Evolutionary conservation across 768 basidiomycete species (phyloP).

Genomic region (Terana coerulea): DNA sequence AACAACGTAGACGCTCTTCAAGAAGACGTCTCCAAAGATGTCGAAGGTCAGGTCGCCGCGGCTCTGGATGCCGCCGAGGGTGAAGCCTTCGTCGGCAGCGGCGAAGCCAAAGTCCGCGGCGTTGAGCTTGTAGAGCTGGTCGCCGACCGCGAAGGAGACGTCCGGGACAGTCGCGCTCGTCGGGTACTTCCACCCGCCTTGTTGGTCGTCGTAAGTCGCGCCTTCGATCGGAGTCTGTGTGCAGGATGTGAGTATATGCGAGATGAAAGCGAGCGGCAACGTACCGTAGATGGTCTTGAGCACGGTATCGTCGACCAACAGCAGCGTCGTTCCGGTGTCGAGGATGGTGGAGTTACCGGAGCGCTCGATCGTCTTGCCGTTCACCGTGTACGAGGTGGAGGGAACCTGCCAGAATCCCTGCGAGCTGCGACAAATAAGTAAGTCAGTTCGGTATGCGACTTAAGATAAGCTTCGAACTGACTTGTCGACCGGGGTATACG

Average conservation of each 20-base stretch:
- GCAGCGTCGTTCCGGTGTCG: slow-evolving; percentile 34
- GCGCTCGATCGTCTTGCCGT: slow-evolving; percentile 24
- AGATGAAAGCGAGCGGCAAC: slow-evolving; percentile 9
- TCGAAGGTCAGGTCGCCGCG: slow-evolving; percentile 28
- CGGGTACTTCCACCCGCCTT: slow-evolving; percentile 37
- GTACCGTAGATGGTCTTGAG: slow-evolving; percentile 30
- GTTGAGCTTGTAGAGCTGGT: slow-evolving; percentile 25
- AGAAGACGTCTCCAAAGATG: slow-evolving; percentile 32
- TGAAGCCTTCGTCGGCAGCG: slow-evolving; percentile 25
- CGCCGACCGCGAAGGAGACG: slow-evolving; percentile 32
- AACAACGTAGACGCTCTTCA: slow-evolving; percentile 31
- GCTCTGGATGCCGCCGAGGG: slow-evolving; percentile 28
- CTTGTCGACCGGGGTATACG: slow-evolving; percentile 25
- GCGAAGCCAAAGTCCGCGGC: slow-evolving; percentile 23
- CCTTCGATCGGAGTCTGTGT: slow-evolving; percentile 31
- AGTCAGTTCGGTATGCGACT: neutral
- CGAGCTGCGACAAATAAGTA: slow-evolving; percentile 20
- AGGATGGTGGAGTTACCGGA: slow-evolving; percentile 33
- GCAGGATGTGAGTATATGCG: slow-evolving; percentile 7
- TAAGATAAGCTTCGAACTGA: slow-evolving; percentile 15
- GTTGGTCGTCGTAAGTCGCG: slow-evolving; percentile 29
- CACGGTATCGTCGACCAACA: slow-evolving; percentile 29
- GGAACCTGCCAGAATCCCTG: slow-evolving; percentile 38
- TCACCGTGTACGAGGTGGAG: slow-evolving; percentile 24
- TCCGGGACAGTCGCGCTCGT: slow-evolving; percentile 27